Percentiles rank a stretch among this genome's conserved stretches.
Conservation (phyloP, 1,284 basidiomycete species). For the Phylloporus sp. region DNA sequence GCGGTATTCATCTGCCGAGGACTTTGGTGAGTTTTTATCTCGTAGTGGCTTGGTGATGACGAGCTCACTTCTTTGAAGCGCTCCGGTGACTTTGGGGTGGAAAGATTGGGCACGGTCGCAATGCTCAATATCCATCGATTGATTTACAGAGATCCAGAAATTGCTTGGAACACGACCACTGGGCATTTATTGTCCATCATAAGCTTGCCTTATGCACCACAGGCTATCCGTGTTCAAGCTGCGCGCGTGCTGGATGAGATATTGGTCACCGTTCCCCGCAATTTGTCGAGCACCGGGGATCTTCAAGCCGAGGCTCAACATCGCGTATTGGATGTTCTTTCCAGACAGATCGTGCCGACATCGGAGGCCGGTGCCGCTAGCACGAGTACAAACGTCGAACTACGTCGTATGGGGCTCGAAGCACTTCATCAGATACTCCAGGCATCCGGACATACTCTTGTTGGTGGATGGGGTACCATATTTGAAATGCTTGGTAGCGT, state of each 20-base stretch:
- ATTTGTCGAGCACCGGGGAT: conserved; percentile 67
- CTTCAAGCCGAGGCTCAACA: conserved; percentile 78
- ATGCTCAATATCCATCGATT: conserved; percentile 87
- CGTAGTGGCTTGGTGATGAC: background rate
- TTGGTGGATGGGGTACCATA: conserved; percentile 92
- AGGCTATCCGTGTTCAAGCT: conserved; percentile 87
- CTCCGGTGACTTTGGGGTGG: conserved; percentile 86
- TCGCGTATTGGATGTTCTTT: conserved; percentile 83
- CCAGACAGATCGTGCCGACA: conserved; percentile 76
- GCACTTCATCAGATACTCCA: conserved; percentile 91
- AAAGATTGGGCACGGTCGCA: conserved; percentile 82
- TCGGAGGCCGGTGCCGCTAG: conserved; percentile 48
- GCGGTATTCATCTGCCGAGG: conserved; percentile 83
- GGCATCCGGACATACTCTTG: conserved; percentile 88
- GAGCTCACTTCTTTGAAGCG: conserved; percentile 52
- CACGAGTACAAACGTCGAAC: conserved; percentile 70
- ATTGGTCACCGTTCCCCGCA: conserved; percentile 74
- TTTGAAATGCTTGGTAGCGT: conserved; percentile 90
- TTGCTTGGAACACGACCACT: conserved; percentile 89
- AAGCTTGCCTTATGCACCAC: conserved; percentile 70
- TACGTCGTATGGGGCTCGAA: conserved; percentile 87
- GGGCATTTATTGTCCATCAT: conserved; percentile 81
- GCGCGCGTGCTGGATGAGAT: conserved; percentile 87
- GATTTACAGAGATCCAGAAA: conserved; percentile 76
- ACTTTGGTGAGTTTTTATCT: conserved; percentile 63